Conservation (phyloP, 768 basidiomycete species). For the Gymnopilus junonius region DNA sequence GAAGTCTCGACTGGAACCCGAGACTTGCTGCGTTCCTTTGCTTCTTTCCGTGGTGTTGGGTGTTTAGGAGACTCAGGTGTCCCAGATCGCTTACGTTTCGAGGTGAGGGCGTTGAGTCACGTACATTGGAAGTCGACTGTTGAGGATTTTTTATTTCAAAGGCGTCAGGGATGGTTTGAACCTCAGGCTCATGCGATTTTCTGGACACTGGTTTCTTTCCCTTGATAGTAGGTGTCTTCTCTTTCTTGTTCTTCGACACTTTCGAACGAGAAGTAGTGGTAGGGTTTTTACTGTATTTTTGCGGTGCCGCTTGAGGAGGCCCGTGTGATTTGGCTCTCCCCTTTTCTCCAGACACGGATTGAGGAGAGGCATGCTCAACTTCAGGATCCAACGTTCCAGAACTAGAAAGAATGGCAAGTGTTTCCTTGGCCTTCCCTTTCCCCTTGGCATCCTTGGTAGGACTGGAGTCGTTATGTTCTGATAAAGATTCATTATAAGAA, state of each 20-base stretch:
- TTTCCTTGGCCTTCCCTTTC: slow-evolving; percentile 15
- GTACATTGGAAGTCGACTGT: background rate
- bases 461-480: background rate
- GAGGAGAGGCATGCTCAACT: background rate
- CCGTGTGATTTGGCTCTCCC: background rate
- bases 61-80: background rate
- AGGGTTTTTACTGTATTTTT: slow-evolving; percentile 27
- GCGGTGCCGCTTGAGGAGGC: background rate
- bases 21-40: background rate
- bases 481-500: background rate
- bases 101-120: background rate
- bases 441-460: slow-evolving; percentile 7
- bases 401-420: background rate
- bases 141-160: background rate
- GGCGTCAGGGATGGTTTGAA: background rate
- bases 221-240: background rate
- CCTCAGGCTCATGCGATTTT: background rate
- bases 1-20: background rate
- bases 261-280: background rate
- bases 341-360: background rate
- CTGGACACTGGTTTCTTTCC: background rate
- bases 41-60: background rate
- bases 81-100: slow-evolving; percentile 12
- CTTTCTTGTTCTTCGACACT: background rate
- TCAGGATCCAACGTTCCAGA: background rate